A percentile compares a stretch with the other conserved stretches of the same genome.
Evolutionary conservation across 345 rosid species (phyloP).

Genomic region (Microcos paniculata): DNA sequence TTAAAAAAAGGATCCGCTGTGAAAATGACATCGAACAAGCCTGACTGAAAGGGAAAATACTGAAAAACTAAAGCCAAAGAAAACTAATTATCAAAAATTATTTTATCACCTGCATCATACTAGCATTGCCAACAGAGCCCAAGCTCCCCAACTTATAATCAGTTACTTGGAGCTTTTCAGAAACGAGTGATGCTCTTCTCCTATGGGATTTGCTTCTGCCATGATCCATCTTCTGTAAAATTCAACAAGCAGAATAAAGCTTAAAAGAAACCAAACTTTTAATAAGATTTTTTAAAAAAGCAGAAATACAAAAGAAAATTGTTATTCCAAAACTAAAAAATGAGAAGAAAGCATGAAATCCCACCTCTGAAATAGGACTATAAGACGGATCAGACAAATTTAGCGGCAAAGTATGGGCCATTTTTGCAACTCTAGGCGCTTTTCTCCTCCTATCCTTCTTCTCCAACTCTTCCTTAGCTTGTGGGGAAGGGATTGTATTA

Average conservation of each 20-base stretch:
- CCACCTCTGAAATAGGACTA: conserved; percentile 57
- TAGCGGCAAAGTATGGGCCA: conserved; percentile 32
- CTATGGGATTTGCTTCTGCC: conserved; percentile 32
- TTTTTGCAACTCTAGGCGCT: conserved; percentile 24
- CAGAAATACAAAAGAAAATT: no score
- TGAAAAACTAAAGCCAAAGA: neutral
- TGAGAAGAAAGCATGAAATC: neutral
- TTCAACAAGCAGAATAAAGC: neutral
- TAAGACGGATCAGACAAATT: conserved; percentile 57
- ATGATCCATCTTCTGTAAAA: conserved; percentile 44
- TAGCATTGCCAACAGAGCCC: conserved; percentile 37
- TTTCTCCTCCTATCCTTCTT: conserved; percentile 39
- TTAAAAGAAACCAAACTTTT: neutral
- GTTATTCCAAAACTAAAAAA: neutral
- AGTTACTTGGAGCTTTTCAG: conserved; percentile 36
- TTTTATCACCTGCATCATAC: conserved; percentile 44
- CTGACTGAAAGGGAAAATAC: neutral
- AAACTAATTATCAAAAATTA: neutral
- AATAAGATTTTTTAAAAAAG: neutral
- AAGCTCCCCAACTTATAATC: conserved; percentile 35
- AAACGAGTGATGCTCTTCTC: conserved; percentile 39
- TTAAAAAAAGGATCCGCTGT: no score
- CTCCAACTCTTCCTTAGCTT: conserved; percentile 26
- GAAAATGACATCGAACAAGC: conserved; percentile 15
- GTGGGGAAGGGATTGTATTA: conserved; percentile 51